Evolutionary conservation across 495 filamentous ascomycete species (phyloP).

Genomic region (Neurospora sp.): DNA sequence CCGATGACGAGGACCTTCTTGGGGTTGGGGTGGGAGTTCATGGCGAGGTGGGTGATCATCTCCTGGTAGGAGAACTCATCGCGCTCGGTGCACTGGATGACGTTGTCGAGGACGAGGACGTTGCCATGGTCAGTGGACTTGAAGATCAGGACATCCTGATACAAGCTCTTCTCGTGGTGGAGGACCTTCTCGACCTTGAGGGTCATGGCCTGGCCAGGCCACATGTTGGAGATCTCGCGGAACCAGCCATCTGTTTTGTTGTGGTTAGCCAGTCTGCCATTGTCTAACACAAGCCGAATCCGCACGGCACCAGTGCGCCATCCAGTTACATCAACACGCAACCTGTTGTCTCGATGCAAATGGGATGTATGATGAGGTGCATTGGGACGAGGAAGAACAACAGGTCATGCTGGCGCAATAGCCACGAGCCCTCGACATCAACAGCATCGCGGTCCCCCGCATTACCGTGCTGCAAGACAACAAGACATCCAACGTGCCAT

Average conservation of each 20-base stretch:
- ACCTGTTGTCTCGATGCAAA: background rate
- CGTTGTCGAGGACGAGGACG: constrained; percentile 96
- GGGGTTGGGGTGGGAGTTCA: constrained; percentile 96
- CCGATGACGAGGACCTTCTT: constrained; percentile 98
- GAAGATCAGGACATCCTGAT: constrained; percentile 97
- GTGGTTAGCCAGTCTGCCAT: background rate
- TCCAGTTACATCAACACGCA: background rate
- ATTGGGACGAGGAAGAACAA: background rate
- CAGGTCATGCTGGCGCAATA: background rate
- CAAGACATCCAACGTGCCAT: background rate
- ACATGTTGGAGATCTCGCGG: constrained; percentile 95
- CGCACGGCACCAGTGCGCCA: background rate
- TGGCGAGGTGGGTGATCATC: constrained; percentile 98
- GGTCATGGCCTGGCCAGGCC: constrained; percentile 98
- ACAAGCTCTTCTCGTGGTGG: constrained; percentile 98
- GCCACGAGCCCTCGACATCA: background rate
- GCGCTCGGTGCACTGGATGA: constrained; percentile 95
- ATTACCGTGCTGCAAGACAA: background rate
- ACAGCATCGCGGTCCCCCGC: background rate
- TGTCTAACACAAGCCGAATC: background rate
- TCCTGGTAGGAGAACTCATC: constrained; percentile 99
- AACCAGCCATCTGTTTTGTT: constrained; percentile 86
- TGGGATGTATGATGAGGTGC: background rate
- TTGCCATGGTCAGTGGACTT: constrained; percentile 93
- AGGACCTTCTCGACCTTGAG: constrained; percentile 95